Conservation (phyloP, 768 basidiomycete genomes). For the Tulasnella sp. region DNA sequence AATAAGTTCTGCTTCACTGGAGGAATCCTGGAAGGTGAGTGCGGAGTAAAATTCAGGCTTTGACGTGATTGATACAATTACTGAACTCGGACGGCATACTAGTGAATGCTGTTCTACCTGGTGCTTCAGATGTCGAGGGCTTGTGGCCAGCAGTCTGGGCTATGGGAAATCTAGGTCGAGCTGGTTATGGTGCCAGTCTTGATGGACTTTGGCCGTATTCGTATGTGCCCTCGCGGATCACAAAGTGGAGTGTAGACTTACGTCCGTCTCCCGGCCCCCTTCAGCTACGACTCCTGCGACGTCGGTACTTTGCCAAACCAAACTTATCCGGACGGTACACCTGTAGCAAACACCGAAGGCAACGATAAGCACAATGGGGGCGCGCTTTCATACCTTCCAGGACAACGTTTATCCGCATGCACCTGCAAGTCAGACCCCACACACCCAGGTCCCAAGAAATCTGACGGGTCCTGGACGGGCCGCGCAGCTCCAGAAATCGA, state of each 20-base stretch:
- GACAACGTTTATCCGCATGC: slow-evolving; percentile 85
- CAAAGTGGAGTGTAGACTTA: background rate
- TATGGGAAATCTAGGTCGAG: slow-evolving; percentile 76
- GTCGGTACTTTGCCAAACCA: slow-evolving; percentile 85
- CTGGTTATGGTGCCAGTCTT: slow-evolving; percentile 83
- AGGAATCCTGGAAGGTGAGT: slow-evolving; percentile 33
- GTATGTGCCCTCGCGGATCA: background rate
- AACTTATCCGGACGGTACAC: slow-evolving; percentile 49
- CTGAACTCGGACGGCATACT: background rate
- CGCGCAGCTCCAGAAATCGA: slow-evolving; percentile 87
- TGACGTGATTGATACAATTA: background rate
- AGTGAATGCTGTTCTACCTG: slow-evolving; percentile 33
- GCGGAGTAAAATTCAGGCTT: background rate
- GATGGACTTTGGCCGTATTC: slow-evolving; percentile 59
- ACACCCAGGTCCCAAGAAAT: slow-evolving; percentile 79
- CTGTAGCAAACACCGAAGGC: slow-evolving; percentile 55
- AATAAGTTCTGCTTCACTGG: slow-evolving; percentile 38
- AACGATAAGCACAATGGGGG: slow-evolving; percentile 56
- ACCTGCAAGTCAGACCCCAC: slow-evolving; percentile 73
- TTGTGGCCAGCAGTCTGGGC: slow-evolving; percentile 48
- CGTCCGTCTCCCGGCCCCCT: slow-evolving; percentile 23
- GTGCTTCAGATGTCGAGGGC: slow-evolving; percentile 31
- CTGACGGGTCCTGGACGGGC: slow-evolving; percentile 73
- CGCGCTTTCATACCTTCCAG: slow-evolving; percentile 73
- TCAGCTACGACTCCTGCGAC: slow-evolving; percentile 71